These are phyloP conservation scores for Coemansia guatemalensis DNA, from an alignment of 192 early-diverging fungal genomes.

Conservation along the genomic window DNA sequence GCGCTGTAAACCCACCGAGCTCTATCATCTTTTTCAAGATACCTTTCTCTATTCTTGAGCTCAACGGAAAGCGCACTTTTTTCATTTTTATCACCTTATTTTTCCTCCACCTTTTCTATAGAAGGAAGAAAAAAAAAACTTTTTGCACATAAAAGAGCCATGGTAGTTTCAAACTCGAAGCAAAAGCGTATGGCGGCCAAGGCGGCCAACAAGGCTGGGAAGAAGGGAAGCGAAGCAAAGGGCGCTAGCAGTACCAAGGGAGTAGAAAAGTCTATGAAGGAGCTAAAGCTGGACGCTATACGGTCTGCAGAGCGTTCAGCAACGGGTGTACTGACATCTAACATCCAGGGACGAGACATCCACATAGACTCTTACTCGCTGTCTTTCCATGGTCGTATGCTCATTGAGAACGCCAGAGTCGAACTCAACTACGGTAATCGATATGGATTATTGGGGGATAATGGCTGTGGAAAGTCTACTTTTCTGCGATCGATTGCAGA, in stretches of 20 bases:
- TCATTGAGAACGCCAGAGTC: constrained; percentile 90
- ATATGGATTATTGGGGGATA: constrained; percentile 93
- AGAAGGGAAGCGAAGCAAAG: constrained; percentile 29
- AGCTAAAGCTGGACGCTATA: constrained; percentile 62
- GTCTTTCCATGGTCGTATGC: constrained; percentile 89
- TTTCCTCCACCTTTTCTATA: neutral
- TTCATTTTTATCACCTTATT: neutral
- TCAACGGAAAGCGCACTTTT: neutral
- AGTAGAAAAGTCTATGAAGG: constrained; percentile 50
- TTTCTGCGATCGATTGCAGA: constrained; percentile 91
- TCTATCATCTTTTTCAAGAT: neutral
- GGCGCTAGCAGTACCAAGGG: constrained; percentile 24
- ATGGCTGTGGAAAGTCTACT: constrained; percentile 96
- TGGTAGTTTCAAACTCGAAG: constrained; percentile 67
- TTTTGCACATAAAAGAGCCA: neutral
- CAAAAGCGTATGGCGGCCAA: constrained; percentile 79
- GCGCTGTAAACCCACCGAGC: neutral
- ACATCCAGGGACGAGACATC: constrained; percentile 89
- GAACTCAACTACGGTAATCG: constrained; percentile 99
- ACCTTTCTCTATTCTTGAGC: neutral
- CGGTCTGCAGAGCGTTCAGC: constrained; percentile 71
- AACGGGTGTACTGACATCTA: constrained; percentile 89
- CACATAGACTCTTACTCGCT: constrained; percentile 95
- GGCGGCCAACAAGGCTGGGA: constrained; percentile 58
- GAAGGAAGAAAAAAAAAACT: neutral